Conservation (phyloP, 2,329 filamentous ascomycete genomes). For the Nemania sp. region DNA sequence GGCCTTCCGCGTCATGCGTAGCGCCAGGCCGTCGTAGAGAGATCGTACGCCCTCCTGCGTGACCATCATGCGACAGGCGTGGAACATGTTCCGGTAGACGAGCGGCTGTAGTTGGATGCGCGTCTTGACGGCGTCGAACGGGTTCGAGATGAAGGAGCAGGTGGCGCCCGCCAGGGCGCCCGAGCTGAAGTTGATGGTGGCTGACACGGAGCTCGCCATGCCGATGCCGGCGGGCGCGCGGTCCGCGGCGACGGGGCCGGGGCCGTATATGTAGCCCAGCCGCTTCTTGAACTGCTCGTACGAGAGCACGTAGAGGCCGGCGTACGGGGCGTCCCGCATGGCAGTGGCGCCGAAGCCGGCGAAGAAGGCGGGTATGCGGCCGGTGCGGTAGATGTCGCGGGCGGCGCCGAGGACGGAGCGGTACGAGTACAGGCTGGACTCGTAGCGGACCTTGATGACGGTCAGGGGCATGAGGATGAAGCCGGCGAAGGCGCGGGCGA, state of each 20-base stretch:
- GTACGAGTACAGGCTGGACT: constrained; percentile 86
- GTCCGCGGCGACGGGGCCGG: constrained; percentile 9
- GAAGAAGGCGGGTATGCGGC: constrained; percentile 86
- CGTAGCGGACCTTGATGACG: constrained; percentile 94
- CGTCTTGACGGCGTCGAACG: constrained; percentile 96
- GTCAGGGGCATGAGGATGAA: constrained; percentile 95
- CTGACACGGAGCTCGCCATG: constrained; percentile 52
- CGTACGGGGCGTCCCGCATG: constrained; percentile 93
- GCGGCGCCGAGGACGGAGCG: constrained; percentile 73
- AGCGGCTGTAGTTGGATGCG: constrained; percentile 86
- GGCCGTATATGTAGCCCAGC: constrained; percentile 49
- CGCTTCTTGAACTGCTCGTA: constrained; percentile 83
- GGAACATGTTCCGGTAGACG: constrained; percentile 80
- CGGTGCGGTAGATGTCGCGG: constrained; percentile 71
- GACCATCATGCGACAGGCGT: constrained; percentile 78
- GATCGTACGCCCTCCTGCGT: constrained; percentile 77
- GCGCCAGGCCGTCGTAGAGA: constrained; percentile 81
- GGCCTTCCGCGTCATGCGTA: constrained; percentile 90
- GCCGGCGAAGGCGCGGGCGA: constrained; percentile 82
- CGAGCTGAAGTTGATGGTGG: constrained; percentile 82
- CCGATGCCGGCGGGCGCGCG: constrained; percentile 9
- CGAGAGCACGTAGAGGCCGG: constrained; percentile 89
- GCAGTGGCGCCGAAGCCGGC: constrained; percentile 93
- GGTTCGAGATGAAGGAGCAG: constrained; percentile 90
- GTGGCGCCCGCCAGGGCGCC: constrained; percentile 79